Evolutionary conservation across 106 monocot genomes (phyloP), one percentile per base, ranked within the genome.

Genomic region (Allium sativum): DNA sequence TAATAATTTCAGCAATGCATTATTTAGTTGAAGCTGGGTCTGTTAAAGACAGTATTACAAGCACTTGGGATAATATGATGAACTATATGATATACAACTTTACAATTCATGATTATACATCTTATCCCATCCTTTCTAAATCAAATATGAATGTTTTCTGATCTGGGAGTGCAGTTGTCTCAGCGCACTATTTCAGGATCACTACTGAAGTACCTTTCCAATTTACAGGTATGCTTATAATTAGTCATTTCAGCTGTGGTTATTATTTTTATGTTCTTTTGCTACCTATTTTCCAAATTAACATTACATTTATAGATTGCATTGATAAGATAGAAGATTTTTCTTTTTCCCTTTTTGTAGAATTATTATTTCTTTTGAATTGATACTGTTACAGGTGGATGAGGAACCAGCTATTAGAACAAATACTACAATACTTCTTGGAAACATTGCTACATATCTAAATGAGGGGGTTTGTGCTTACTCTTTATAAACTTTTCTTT

Each of bases 331-430:
- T 31, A 31, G 31, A 31, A 31, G 31, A 31, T 31, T 31, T 31
- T 1, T 31, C 31, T 31, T 31, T 31, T 3, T 3, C 31, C 31
- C 31, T 31, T 31, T 31, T 31, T 31, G 1, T 31, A 70, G n/a
- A 61, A 61, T 8, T 21, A 62, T 15, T 19, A 12, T 45, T 21
- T 62, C 62, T 44, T 47, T 45, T 44, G 61, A 31, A 31, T 3
- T 62, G 10, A 11, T 47, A 62, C 1, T 40, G 53, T 5, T 73
- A 40, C 76, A 96, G 96, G 96, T 96, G 61, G 96, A 96, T 71
- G 96, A 96, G 67, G 96, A 96, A 76, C 90, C 96, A 13, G 96
- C 87, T 47, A 96, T 96, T 61, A 79, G 96, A 69, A 96, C 96
- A 64, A 96, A 96, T 65, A 96, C 96, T 21, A 96, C 96, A 69